Conservation (phyloP, 2,329 filamentous ascomycete genomes). For the Lasiodiplodia gonubiensis region DNA sequence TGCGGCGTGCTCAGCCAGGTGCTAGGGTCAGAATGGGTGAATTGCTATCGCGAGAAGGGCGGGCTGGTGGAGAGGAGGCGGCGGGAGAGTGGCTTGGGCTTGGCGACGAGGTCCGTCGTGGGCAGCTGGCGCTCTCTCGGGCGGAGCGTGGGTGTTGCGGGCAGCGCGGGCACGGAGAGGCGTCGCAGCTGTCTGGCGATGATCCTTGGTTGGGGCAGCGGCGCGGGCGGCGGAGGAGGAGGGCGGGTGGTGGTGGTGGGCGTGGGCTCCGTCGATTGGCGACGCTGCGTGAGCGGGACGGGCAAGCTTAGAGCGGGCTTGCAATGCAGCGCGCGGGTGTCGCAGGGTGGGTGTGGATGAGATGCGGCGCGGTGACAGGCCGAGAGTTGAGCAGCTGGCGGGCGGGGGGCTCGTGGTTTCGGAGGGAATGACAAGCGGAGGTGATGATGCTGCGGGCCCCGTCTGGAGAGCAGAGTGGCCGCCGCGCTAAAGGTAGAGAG, state of each 20-base stretch:
- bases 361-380: conserved; percentile 1
- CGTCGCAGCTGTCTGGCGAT: conserved; percentile 34
- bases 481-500: conserved; percentile 28
- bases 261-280: conserved; percentile 25
- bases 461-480: conserved; percentile 27
- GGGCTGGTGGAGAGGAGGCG: conserved; percentile 53
- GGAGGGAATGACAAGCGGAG: conserved; percentile 28
- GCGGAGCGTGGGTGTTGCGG: conserved; percentile 6
- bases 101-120: conserved; percentile 61
- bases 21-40: conserved; percentile 35
- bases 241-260: conserved; percentile 23
- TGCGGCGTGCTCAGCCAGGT: conserved; percentile 43
- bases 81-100: conserved; percentile 48
- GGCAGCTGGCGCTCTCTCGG: conserved; percentile 46
- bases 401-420: conserved; percentile 26
- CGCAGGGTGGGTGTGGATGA: neutral
- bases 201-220: conserved; percentile 34
- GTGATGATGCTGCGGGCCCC: conserved; percentile 26
- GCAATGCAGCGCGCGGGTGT: conserved; percentile 13
- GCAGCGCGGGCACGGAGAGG: conserved; percentile 19
- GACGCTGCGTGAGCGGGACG: conserved; percentile 17
- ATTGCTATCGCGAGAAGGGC: conserved; percentile 50
- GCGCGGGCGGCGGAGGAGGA: conserved; percentile 33
- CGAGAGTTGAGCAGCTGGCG: neutral
- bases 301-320: conserved; percentile 10